These are phyloP conservation scores for Annulohypoxylon stygium DNA, from an alignment of 495 filamentous ascomycete genomes.

Conservation along the genomic window DNA sequence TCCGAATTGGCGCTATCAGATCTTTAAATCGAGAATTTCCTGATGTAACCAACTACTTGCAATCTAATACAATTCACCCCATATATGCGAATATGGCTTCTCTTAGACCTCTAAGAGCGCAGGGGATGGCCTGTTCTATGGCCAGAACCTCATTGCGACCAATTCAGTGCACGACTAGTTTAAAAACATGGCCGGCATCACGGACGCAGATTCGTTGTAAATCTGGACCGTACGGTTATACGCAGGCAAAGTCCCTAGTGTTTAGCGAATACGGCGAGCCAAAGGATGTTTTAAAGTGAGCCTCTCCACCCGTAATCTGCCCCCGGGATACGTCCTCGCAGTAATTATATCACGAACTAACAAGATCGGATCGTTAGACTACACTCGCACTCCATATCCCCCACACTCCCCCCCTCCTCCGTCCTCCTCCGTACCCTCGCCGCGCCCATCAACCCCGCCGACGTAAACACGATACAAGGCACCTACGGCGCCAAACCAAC, in stretches of 20 bases:
- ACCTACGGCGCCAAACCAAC: conserved; percentile 89
- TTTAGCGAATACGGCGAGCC: conserved; percentile 90
- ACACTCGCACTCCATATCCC: conserved; percentile 85
- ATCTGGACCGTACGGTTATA: conserved; percentile 86
- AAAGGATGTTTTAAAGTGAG: conserved; percentile 79
- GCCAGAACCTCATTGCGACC: conserved; percentile 36
- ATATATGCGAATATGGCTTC: conserved; percentile 36
- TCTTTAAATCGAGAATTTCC: conserved; percentile 10
- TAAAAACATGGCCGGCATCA: conserved; percentile 12
- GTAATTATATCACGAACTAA: background rate
- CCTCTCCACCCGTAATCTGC: background rate
- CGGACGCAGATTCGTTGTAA: conserved; percentile 48
- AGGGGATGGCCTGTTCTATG: conserved; percentile 20
- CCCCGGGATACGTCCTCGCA: no score
- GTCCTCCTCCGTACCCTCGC: conserved; percentile 77
- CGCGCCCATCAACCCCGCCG: conserved; percentile 94
- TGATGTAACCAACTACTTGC: conserved; percentile 11
- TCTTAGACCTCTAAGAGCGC: conserved; percentile 39
- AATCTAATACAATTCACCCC: conserved; percentile 9
- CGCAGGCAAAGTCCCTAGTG: conserved; percentile 92
- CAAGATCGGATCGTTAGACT: conserved; percentile 60
- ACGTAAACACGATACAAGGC: conserved; percentile 94
- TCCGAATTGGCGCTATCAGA: conserved; percentile 35
- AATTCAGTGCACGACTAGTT: conserved; percentile 2
- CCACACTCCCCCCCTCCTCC: conserved; percentile 79